Conservation (phyloP, 1,284 basidiomycete genomes). For the Dichomitus squalens region DNA sequence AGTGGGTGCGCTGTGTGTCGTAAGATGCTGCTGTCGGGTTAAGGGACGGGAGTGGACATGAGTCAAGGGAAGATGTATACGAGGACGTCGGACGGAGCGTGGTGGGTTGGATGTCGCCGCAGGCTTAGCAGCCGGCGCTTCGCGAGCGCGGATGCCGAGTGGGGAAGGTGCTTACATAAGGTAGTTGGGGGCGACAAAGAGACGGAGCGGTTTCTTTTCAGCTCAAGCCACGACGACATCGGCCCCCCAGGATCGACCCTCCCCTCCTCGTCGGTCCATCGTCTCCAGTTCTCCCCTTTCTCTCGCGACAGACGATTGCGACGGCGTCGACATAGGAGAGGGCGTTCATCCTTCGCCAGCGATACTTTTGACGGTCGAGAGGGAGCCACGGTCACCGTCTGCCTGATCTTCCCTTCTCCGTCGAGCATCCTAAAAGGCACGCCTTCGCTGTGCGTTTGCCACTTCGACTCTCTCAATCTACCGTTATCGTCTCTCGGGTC, state of each 20-base stretch:
- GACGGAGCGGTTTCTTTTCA: constrained; percentile 21
- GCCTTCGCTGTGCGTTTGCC: constrained; percentile 90
- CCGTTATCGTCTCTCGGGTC: constrained; percentile 35
- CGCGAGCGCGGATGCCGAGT: constrained; percentile 9
- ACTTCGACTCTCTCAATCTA: constrained; percentile 37
- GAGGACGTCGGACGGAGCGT: not conserved
- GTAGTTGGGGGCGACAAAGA: constrained; percentile 15
- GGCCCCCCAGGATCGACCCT: constrained; percentile 48
- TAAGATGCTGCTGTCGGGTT: not conserved
- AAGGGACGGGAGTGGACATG: not conserved
- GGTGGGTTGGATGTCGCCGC: not conserved
- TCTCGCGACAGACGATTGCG: constrained; percentile 46
- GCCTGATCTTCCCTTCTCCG: constrained; percentile 41
- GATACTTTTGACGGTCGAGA: constrained; percentile 33
- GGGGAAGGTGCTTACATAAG: constrained; percentile 26
- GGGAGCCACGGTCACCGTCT: constrained; percentile 27
- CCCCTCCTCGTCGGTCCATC: constrained; percentile 42
- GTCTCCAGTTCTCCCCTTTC: constrained; percentile 35
- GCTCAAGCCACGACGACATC: constrained; percentile 35
- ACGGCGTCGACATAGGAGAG: constrained; percentile 40
- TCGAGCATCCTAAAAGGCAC: constrained; percentile 72
- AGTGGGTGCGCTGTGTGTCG: not conserved
- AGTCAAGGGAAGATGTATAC: constrained; percentile 2
- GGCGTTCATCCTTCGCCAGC: constrained; percentile 33
- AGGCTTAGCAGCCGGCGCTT: not conserved